Percentiles rank a stretch among this genome's conserved stretches.
phyloP scores from a whole-genome alignment of 331 rosid genomes.

The Dryas integrifolia region DNA sequence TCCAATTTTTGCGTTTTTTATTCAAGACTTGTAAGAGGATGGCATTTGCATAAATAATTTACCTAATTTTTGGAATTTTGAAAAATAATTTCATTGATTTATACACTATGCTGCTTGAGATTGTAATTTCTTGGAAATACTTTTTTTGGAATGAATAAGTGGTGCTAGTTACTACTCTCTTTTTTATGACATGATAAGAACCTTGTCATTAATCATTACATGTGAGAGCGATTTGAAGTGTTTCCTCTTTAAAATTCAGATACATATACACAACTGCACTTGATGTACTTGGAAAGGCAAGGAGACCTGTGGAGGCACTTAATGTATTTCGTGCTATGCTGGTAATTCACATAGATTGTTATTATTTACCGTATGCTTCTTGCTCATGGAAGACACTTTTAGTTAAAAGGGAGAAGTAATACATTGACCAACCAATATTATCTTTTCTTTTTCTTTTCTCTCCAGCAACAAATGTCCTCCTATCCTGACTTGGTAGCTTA shows the following conservation, averaged over 20 bases:
- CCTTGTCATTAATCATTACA: neutral
- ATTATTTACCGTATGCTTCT: slow-evolving; percentile 11
- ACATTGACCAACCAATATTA: neutral
- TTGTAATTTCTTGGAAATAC: neutral
- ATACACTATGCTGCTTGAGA: neutral
- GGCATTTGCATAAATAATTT: too few species aligned
- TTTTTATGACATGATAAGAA: slow-evolving; percentile 1
- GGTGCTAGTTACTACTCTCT: neutral
- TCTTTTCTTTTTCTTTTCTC: slow-evolving; percentile 27
- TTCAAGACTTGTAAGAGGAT: too few species aligned
- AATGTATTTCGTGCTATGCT: slow-evolving; percentile 77
- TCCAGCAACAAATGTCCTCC: slow-evolving; percentile 84
- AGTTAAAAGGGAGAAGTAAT: neutral
- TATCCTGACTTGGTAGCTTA: slow-evolving; percentile 94
- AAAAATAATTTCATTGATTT: neutral
- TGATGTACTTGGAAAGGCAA: slow-evolving; percentile 82
- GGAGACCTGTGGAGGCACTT: slow-evolving; percentile 90
- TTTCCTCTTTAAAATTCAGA: slow-evolving; percentile 39
- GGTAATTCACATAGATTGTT: slow-evolving; percentile 39
- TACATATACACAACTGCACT: slow-evolving; percentile 81
- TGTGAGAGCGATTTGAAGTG: neutral
- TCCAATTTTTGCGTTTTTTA: too few species aligned
- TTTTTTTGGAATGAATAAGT: too few species aligned
- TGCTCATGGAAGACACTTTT: slow-evolving; percentile 21
- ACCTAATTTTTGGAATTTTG: too few species aligned